Percentiles rank a stretch among this genome's conserved stretches.
Evolutionary conservation across 768 basidiomycete genomes (phyloP).

Genomic region (Harrya chromipes): DNA sequence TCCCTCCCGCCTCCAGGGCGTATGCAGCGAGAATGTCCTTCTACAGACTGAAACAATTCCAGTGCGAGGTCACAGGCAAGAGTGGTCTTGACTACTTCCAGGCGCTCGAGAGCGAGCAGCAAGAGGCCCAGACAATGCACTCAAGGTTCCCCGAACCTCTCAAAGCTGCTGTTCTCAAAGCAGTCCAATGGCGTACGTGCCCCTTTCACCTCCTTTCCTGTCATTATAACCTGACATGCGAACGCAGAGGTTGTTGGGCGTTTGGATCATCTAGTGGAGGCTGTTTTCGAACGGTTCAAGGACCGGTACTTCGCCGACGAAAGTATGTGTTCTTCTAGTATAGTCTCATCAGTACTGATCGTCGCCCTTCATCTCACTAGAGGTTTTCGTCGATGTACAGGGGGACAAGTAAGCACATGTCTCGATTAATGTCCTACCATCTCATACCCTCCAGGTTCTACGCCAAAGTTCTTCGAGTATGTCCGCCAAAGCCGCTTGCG

Average conservation of each 20-base stretch:
- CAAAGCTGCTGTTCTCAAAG: slow-evolving; percentile 85
- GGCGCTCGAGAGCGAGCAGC: slow-evolving; percentile 86
- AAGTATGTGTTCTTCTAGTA: slow-evolving; percentile 51
- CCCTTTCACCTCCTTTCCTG: slow-evolving; percentile 18
- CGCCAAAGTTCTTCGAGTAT: slow-evolving; percentile 75
- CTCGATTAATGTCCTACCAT: slow-evolving; percentile 6
- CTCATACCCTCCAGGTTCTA: slow-evolving; percentile 57
- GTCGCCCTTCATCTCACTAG: slow-evolving; percentile 38
- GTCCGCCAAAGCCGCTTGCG: slow-evolving; percentile 56
- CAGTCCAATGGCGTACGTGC: slow-evolving; percentile 95
- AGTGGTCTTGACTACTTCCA: slow-evolving; percentile 92
- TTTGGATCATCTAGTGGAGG: slow-evolving; percentile 91
- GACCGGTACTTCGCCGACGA: slow-evolving; percentile 92
- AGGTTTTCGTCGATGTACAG: slow-evolving; percentile 80
- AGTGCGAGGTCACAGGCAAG: slow-evolving; percentile 96
- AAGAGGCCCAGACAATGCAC: slow-evolving; percentile 87
- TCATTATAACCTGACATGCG: slow-evolving; percentile 12
- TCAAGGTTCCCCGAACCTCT: slow-evolving; percentile 89
- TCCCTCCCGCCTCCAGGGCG: slow-evolving; percentile 39
- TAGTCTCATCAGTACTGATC: slow-evolving; percentile 14
- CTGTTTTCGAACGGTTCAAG: slow-evolving; percentile 93
- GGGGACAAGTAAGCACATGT: slow-evolving; percentile 71
- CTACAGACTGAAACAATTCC: slow-evolving; percentile 91
- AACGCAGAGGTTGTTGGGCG: slow-evolving; percentile 91
- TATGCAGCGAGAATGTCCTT: slow-evolving; percentile 93